Conservation (phyloP, 2,329 filamentous ascomycete species). For the Plenodomus lindquistii region DNA sequence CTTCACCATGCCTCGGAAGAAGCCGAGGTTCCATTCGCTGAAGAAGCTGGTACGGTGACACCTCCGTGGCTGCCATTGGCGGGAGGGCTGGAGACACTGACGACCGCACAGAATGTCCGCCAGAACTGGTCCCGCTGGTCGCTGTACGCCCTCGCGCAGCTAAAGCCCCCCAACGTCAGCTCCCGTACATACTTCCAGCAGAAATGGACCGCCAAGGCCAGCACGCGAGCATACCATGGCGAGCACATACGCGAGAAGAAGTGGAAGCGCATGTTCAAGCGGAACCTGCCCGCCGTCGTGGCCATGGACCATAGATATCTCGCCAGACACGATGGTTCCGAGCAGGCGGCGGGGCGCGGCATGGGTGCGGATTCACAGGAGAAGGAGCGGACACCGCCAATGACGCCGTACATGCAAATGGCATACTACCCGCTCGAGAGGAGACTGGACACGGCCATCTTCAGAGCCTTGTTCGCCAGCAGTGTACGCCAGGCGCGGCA, state of each 20-base stretch:
- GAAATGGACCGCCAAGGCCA: conserved; percentile 91
- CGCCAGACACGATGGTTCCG: conserved; percentile 78
- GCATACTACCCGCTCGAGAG: conserved; percentile 89
- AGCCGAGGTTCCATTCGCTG: conserved; percentile 66
- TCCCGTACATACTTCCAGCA: conserved; percentile 87
- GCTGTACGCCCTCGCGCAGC: conserved; percentile 79
- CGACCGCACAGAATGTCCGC: conserved; percentile 75
- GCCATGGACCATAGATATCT: conserved; percentile 83
- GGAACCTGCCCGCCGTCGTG: conserved; percentile 78
- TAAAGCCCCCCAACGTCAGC: conserved; percentile 48
- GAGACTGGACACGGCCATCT: conserved; percentile 91
- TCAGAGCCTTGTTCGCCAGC: conserved; percentile 90
- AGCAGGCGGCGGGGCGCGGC: conserved; percentile 81
- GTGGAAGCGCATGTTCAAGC: conserved; percentile 91
- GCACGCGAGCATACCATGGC: conserved; percentile 86
- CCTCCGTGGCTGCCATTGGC: neutral
- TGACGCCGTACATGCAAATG: conserved; percentile 95
- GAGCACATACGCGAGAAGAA: conserved; percentile 91
- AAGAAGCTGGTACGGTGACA: conserved; percentile 62
- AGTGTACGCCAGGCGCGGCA: conserved; percentile 91
- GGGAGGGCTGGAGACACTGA: conserved; percentile 8
- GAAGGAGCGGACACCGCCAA: conserved; percentile 34
- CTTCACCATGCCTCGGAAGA: conserved; percentile 50
- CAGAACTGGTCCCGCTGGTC: conserved; percentile 99
- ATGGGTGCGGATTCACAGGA: conserved; percentile 60